Conservation (phyloP, 768 basidiomycete genomes). For the Tulasnella sp. region DNA sequence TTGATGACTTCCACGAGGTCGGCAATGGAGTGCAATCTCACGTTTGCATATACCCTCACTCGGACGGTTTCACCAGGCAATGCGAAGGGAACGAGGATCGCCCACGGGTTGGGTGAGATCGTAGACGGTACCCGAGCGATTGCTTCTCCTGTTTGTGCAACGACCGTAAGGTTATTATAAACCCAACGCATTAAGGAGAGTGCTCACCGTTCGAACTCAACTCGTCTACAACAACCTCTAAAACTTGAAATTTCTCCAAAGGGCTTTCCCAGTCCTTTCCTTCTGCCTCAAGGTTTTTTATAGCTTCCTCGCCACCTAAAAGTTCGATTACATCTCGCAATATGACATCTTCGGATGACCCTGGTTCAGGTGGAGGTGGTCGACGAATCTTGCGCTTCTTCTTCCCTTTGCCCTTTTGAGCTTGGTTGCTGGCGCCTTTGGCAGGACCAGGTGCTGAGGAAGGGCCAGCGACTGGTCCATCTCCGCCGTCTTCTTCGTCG, state of each 20-base stretch:
- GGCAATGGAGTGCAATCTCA: constrained; percentile 68
- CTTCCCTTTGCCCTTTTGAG: constrained; percentile 32
- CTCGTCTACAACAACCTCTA: constrained; percentile 62
- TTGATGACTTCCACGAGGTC: constrained; percentile 64
- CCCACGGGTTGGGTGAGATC: constrained; percentile 57
- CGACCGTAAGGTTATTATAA: neutral
- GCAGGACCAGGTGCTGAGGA: neutral
- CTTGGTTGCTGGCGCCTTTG: neutral
- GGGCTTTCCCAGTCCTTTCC: constrained; percentile 58
- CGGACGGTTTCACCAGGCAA: constrained; percentile 79
- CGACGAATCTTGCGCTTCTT: constrained; percentile 39
- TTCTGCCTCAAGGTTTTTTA: constrained; percentile 49
- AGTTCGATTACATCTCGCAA: constrained; percentile 65
- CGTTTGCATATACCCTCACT: constrained; percentile 66
- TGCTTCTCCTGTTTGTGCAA: constrained; percentile 55
- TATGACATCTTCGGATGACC: constrained; percentile 70
- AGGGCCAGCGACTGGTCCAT: neutral
- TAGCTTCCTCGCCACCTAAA: constrained; percentile 55
- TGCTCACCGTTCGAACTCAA: constrained; percentile 60
- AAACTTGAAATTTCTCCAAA: constrained; percentile 55
- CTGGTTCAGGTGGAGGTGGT: constrained; percentile 52
- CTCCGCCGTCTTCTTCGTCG: neutral
- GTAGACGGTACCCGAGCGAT: constrained; percentile 53
- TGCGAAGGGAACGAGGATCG: constrained; percentile 75
- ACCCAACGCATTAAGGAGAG: neutral